These are phyloP conservation scores for Pterocarpus macrocarpus DNA, from an alignment of 306 rosid species.

Conservation along the genomic window DNA sequence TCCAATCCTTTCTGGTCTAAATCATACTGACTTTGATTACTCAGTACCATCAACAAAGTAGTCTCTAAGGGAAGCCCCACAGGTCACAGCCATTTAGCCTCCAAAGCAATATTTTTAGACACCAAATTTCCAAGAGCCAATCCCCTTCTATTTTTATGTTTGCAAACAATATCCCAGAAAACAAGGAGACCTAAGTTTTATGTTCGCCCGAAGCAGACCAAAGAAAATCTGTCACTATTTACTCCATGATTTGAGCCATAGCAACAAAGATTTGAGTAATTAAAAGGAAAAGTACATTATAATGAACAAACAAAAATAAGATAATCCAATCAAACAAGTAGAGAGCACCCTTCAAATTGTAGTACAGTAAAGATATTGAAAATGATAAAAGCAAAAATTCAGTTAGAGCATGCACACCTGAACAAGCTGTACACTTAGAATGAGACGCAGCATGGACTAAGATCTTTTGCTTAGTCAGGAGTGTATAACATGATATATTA, in stretches of 20 bases:
- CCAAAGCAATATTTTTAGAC: not conserved
- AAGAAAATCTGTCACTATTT: constrained; percentile 14
- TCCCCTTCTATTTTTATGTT: constrained; percentile 2
- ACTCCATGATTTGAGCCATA: too few relatives aligned
- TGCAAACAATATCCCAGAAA: constrained; percentile 24
- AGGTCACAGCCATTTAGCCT: not conserved
- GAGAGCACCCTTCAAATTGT: constrained; percentile 29
- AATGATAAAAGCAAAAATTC: constrained; percentile 23
- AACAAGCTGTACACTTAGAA: constrained; percentile 50
- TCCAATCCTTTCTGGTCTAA: constrained; percentile 1
- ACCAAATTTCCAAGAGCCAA: constrained; percentile 7
- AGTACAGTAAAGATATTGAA: constrained; percentile 12
- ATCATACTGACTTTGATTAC: constrained; percentile 14
- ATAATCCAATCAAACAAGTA: constrained; percentile 12
- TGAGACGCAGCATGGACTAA: constrained; percentile 32
- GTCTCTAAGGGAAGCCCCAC: not conserved
- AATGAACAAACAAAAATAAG: not conserved
- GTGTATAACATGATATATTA: constrained; percentile 34
- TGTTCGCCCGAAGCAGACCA: not conserved
- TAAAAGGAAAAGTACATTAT: not conserved
- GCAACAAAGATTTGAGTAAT: not conserved
- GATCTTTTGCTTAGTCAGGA: constrained; percentile 50
- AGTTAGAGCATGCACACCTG: constrained; percentile 57
- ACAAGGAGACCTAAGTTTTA: constrained; percentile 16
- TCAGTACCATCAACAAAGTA: not conserved